Conservation (phyloP, 441 rosid species). For the Pelargonium fulgidum region DNA sequence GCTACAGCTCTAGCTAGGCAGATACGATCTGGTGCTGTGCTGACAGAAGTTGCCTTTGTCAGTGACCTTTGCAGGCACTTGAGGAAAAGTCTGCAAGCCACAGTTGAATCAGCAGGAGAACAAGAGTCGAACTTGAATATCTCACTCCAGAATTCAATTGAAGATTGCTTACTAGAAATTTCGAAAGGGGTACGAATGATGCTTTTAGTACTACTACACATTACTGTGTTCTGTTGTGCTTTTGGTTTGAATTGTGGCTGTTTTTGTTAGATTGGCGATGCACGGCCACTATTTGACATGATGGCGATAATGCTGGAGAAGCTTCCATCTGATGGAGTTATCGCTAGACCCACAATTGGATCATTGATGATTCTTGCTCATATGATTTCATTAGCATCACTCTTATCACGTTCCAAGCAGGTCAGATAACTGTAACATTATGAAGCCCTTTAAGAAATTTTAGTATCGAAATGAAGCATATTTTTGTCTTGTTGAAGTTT, state of each 20-base stretch:
- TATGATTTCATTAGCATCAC: slow-evolving; percentile 56
- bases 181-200: slow-evolving; percentile 65
- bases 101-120: slow-evolving; percentile 58
- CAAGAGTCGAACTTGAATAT: slow-evolving; percentile 59
- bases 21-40: slow-evolving; percentile 58
- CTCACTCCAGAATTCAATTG: slow-evolving; percentile 74
- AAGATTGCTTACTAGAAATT: slow-evolving; percentile 87
- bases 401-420: slow-evolving; percentile 56
- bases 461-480: slow-evolving; percentile 3
- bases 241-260: slow-evolving; percentile 19
- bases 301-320: slow-evolving; percentile 81
- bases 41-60: slow-evolving; percentile 69
- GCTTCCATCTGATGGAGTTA: slow-evolving; percentile 68
- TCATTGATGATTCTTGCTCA: slow-evolving; percentile 82
- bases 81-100: slow-evolving; percentile 83
- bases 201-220: not conserved
- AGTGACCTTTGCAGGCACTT: slow-evolving; percentile 92
- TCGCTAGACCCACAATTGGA: slow-evolving; percentile 70
- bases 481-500: slow-evolving; percentile 1
- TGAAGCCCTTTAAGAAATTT: not conserved
- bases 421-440: slow-evolving; percentile 28
- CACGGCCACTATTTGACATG: slow-evolving; percentile 60
- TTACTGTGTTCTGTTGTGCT: slow-evolving; percentile 15
- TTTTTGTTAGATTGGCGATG: slow-evolving; percentile 49
- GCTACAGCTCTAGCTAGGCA: slow-evolving; percentile 73